Evolutionary conservation across 768 basidiomycete genomes (phyloP).

Genomic region (Boletus pseudo-olivaceus): DNA sequence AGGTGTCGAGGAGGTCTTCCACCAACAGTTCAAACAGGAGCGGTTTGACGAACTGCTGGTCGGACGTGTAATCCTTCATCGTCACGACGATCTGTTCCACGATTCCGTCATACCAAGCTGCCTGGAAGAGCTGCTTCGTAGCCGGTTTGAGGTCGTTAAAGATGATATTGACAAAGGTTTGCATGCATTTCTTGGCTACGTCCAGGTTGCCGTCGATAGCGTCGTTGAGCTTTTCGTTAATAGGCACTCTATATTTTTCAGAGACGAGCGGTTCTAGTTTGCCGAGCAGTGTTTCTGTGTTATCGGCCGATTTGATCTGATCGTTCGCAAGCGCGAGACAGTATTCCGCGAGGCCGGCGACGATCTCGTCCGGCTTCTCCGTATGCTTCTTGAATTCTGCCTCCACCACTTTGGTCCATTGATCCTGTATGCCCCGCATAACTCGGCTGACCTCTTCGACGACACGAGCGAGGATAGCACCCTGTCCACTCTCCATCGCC

Average conservation of each 20-base stretch:
- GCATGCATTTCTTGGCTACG: conserved; percentile 95
- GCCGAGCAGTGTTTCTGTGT: conserved; percentile 78
- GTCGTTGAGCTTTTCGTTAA: conserved; percentile 86
- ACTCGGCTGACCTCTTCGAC: conserved; percentile 85
- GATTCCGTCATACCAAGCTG: conserved; percentile 86
- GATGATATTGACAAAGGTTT: conserved; percentile 89
- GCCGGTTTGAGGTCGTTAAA: conserved; percentile 93
- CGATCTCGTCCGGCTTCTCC: conserved; percentile 84
- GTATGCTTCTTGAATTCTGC: conserved; percentile 82
- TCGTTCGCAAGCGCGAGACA: conserved; percentile 96
- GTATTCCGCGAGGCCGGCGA: conserved; percentile 91
- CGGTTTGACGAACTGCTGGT: conserved; percentile 87
- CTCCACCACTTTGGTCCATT: conserved; percentile 84
- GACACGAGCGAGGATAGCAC: conserved; percentile 86
- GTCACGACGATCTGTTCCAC: conserved; percentile 91
- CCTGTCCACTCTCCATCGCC: conserved; percentile 94
- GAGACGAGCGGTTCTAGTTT: conserved; percentile 90
- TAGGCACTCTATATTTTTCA: conserved; percentile 81
- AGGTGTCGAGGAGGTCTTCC: conserved; percentile 88
- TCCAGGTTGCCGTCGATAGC: conserved; percentile 98
- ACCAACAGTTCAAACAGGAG: conserved; percentile 87
- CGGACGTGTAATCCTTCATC: conserved; percentile 94
- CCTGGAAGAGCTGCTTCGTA: conserved; percentile 78
- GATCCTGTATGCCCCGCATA: conserved; percentile 83
- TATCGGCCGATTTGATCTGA: conserved; percentile 95